Base-by-base conservation (phyloP, 2,329 filamentous ascomycete species). In the Biscogniauxia marginata region DNA sequence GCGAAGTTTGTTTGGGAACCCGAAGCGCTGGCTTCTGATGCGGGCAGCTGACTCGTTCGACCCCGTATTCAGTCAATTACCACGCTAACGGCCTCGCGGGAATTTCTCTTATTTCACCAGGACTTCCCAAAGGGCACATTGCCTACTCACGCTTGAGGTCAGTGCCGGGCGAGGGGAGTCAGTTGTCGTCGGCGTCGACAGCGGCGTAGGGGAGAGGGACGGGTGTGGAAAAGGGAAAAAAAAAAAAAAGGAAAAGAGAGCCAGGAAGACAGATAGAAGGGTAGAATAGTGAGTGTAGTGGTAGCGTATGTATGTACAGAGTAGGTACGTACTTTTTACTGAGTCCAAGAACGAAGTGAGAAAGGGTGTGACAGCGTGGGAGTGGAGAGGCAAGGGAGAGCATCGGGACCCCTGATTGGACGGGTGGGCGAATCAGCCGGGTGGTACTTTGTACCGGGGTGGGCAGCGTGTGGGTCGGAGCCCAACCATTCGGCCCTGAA, bases 1-100 rank as follows among this genome's bases (percentile, higher is more conserved):
- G 49, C 53, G 56, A 65, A 68, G 59, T 63, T 61, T 65, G 61
- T 65, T 64, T 13, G 47, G 46, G 57, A 63, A 62, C 63, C 64
- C 62, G 58, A 59, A 63, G 56, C 50, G 45, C 59, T 64, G 61
- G 66, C 60, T 63, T 62, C 58, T 59, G 60, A 57, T 52, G 60
- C 55, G 46, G 44, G 22, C 45, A 60, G 55, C 52, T 61, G 55
- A 62, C 58, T 63, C 57, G 57, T 30, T 39, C 30, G n/a, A 11
- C 30, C 24, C 52, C 52, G 52, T 39, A 16, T 2, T 39, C 5
- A 34, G 16, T 34, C 30, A 39, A 39, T 49, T 46, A 54, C 58
- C 55, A 60, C 50, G 57, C 47, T 60, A 25, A 34, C 24, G 43
- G 34, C 45, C 30, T 39, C 30, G n/a, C 11, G 30, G 30, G n/a